Evolutionary conservation across 1,139 yeast species (phyloP), one percentile per base, ranked within the genome.

Genomic region (Pichia sp.): DNA sequence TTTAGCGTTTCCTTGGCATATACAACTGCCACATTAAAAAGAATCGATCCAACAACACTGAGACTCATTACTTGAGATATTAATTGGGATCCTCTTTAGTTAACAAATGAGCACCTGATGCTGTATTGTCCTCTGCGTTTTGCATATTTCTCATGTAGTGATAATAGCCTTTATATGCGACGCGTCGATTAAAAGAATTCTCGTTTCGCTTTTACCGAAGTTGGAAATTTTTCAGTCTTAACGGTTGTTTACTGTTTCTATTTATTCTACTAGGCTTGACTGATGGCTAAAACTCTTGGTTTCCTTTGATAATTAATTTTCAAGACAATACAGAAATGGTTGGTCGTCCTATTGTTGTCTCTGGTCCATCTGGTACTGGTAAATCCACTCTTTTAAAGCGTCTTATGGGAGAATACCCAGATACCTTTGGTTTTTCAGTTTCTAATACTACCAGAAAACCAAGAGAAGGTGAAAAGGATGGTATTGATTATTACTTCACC

Each of bases 281-380:
- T 16, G 23, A 16, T 16, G 23, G 23, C 23, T 16, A 16, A 16
- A 16, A 16, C 23, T 16, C 23, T 16, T 16, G 23, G 23, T 16
- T 16, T 16, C 23, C 23, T 16, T 16, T 16, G 23, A 16, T 16
- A 16, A 16, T 16, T 16, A 16, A 16, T 16, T 16, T 16, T 16
- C 23, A 16, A 16, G 23, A 16, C 23, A 31, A 31, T 8, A 31
- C 10, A 31, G 10, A 31, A 27, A 42, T 61, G 64, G 62, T 59
- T 63, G 72, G 75, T 50, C 81, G 95, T 68, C 97, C 97, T 47
- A 83, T 92, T 55, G 97, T 92, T 52, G 77, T 92, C 52, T 88
- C 97, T 38, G 98, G 98, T 52, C 98, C 98, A 44, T 86, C 96
- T 45, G 99, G 95, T 53, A 76, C 97, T 36, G 99, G 99, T 52